phyloP scores from a whole-genome alignment of 495 filamentous ascomycete species.

The Penicillium egyptiacum region DNA sequence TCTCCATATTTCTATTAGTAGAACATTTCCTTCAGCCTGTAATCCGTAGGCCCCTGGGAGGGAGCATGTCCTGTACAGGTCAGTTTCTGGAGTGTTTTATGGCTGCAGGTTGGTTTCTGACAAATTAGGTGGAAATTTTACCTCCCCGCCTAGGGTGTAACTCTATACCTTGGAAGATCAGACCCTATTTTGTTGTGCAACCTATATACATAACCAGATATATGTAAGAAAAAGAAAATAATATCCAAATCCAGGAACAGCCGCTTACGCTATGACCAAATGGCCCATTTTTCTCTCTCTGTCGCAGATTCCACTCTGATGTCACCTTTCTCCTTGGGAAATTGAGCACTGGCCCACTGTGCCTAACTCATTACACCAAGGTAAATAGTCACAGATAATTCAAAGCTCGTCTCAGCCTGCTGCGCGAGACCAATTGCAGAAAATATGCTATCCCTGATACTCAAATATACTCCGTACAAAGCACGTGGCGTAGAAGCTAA shows the following conservation, averaged over 20 bases:
- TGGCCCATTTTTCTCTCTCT: constrained; percentile 1
- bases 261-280: constrained; percentile 25
- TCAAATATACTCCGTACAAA: not conserved
- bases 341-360: constrained; percentile 30
- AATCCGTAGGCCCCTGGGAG: constrained; percentile 13
- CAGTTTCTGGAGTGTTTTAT: constrained; percentile 1
- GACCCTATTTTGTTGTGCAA: not conserved
- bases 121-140: not conserved
- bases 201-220: not conserved
- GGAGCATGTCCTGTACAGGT: not conserved
- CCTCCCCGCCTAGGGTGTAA: not conserved
- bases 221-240: not conserved
- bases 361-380: constrained; percentile 15
- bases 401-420: constrained; percentile 19
- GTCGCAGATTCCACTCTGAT: constrained; percentile 19
- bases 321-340: constrained; percentile 29
- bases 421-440: not conserved
- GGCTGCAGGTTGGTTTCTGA: constrained; percentile 1
- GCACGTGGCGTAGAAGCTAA: not conserved
- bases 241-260: constrained; percentile 12
- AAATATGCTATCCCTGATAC: constrained; percentile 2
- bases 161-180: not conserved
- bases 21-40: constrained; percentile 15
- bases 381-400: constrained; percentile 20
- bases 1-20: constrained; percentile 35